phyloP scores from a whole-genome alignment of 2,329 filamentous ascomycete genomes.

The Ascochyta pisi region DNA sequence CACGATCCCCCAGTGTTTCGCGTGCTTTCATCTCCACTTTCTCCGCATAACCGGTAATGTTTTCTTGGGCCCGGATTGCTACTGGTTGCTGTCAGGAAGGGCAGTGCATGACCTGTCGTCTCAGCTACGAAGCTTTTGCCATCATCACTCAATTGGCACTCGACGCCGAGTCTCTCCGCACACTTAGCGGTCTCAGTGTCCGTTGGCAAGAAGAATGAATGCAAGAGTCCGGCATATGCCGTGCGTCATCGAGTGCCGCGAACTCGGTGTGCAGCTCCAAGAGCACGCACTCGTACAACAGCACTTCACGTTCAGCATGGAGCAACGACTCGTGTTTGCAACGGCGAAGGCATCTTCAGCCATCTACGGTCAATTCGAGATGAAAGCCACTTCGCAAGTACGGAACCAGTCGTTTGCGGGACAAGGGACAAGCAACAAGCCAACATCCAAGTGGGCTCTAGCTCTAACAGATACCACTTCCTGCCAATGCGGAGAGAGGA shows the following conservation, averaged over 20 bases:
- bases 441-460: slow-evolving; percentile 8
- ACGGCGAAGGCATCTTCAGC: background rate
- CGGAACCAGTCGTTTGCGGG: slow-evolving; percentile 17
- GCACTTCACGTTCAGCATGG: background rate
- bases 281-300: background rate
- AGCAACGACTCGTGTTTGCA: background rate
- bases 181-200: slow-evolving; percentile 4
- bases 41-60: slow-evolving; percentile 33
- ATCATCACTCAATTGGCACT: slow-evolving; percentile 13
- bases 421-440: slow-evolving; percentile 11
- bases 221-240: background rate
- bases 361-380: slow-evolving; percentile 1
- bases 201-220: slow-evolving; percentile 4
- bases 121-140: slow-evolving; percentile 4
- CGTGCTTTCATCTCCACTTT: slow-evolving; percentile 31
- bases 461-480: slow-evolving; percentile 19
- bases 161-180: slow-evolving; percentile 15
- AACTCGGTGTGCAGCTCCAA: background rate
- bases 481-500: slow-evolving; percentile 24
- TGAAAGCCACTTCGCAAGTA: slow-evolving; percentile 24
- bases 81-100: slow-evolving; percentile 4
- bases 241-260: background rate
- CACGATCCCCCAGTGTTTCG: slow-evolving; percentile 29
- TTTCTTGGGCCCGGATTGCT: background rate
- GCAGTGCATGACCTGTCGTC: background rate